phyloP scores from a whole-genome alignment of 768 basidiomycete species.

The Mycena chlorophos region DNA sequence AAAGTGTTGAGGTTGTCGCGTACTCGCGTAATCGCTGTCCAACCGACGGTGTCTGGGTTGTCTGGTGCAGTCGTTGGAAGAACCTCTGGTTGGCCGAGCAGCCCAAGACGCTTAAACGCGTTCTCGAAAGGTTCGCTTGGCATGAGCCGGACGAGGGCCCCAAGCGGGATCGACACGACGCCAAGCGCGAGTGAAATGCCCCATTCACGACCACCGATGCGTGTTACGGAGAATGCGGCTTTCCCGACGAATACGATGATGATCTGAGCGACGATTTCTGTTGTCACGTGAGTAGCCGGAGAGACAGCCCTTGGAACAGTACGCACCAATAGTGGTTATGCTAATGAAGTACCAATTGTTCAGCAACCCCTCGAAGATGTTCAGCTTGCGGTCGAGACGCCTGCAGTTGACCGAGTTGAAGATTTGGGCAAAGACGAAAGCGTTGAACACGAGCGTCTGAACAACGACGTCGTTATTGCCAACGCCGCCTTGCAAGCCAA shows the following conservation, averaged over 20 bases:
- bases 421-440: constrained; percentile 98
- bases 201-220: constrained; percentile 84
- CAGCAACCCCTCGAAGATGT: constrained; percentile 83
- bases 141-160: constrained; percentile 73
- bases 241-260: constrained; percentile 91
- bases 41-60: constrained; percentile 52
- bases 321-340: constrained; percentile 82
- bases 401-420: constrained; percentile 94
- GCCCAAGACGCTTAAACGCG: constrained; percentile 50
- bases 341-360: constrained; percentile 81
- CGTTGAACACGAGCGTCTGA: constrained; percentile 92
- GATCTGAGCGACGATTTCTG: constrained; percentile 86
- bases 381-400: constrained; percentile 79
- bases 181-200: constrained; percentile 90
- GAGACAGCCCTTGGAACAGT: constrained; percentile 1
- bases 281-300: constrained; percentile 8
- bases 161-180: constrained; percentile 83
- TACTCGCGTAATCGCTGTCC: constrained; percentile 81
- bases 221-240: constrained; percentile 86
- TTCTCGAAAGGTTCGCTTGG: constrained; percentile 81
- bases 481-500: constrained; percentile 48
- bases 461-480: constrained; percentile 49
- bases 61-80: constrained; percentile 66
- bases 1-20: constrained; percentile 87
- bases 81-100: constrained; percentile 64